Percentiles rank a stretch among this genome's conserved stretches.
These are phyloP conservation scores for Circinella minor DNA, from an alignment of 371 early-diverging fungal species.

Conservation along the genomic window DNA sequence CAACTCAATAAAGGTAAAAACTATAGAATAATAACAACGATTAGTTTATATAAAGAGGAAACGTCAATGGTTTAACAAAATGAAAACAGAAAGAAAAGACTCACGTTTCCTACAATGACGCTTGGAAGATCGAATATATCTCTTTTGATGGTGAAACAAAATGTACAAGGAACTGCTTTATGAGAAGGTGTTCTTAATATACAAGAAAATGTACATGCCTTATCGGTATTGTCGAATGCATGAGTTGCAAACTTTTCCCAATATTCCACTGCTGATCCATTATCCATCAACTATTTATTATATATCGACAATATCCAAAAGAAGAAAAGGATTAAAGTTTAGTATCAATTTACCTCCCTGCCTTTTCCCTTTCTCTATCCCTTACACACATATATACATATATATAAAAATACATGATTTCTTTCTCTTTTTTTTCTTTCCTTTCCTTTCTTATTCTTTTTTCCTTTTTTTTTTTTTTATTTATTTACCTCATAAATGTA, in stretches of 20 bases:
- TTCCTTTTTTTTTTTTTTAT: too few relatives aligned
- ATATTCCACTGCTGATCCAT: slow-evolving; percentile 85
- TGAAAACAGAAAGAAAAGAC: neutral
- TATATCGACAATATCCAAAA: neutral
- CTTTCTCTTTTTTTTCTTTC: too few relatives aligned
- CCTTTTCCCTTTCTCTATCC: too few relatives aligned
- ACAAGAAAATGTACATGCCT: slow-evolving; percentile 81
- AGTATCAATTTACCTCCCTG: too few relatives aligned
- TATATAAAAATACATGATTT: too few relatives aligned
- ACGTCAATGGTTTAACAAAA: neutral
- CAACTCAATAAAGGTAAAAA: slow-evolving; percentile 5
- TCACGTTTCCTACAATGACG: slow-evolving; percentile 80
- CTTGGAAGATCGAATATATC: slow-evolving; percentile 92
- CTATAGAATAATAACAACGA: neutral
- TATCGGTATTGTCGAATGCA: slow-evolving; percentile 87
- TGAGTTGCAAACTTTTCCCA: slow-evolving; percentile 92
- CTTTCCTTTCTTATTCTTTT: too few relatives aligned
- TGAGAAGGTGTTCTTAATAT: slow-evolving; percentile 70
- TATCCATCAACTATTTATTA: slow-evolving; percentile 79
- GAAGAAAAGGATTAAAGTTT: too few relatives aligned
- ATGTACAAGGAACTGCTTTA: slow-evolving; percentile 78
- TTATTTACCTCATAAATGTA: slow-evolving; percentile 77
- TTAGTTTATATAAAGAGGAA: neutral
- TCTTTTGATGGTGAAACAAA: slow-evolving; percentile 90
- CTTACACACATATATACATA: too few relatives aligned